phyloP scores from a whole-genome alignment of 108 stramenopile genomes.

The Halocafeteria seosinensis region DNA sequence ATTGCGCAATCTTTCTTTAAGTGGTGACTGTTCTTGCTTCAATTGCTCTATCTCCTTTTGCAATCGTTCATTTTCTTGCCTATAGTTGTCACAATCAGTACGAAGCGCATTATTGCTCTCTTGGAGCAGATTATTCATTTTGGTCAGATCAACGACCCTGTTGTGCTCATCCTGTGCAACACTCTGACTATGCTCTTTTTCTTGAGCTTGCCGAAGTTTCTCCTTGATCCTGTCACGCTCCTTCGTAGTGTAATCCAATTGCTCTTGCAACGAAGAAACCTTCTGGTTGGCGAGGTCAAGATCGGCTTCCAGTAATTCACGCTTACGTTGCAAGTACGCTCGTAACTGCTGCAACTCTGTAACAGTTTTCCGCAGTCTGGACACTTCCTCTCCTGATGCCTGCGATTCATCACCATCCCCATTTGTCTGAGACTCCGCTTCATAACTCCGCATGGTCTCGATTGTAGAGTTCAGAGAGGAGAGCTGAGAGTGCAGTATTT shows the following conservation, averaged over 20 bases:
- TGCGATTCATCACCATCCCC: not conserved
- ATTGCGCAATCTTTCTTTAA: not conserved
- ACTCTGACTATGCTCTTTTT: not conserved
- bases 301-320: not conserved
- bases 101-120: not conserved
- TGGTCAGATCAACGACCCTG: not conserved
- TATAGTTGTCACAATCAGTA: not conserved
- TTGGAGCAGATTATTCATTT: not conserved
- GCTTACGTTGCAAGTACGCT: not conserved
- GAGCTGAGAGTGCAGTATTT: not conserved
- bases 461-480: not conserved
- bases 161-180: not conserved
- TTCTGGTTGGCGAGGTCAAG: not conserved
- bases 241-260: not conserved
- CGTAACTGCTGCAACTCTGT: not conserved
- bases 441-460: not conserved
- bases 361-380: not conserved
- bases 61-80: not conserved
- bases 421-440: not conserved
- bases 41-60: not conserved
- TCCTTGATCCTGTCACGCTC: not conserved
- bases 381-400: not conserved
- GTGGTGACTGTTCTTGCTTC: not conserved
- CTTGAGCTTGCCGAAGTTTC: not conserved
- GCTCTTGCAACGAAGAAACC: not conserved